phyloP scores from a whole-genome alignment of 2,329 filamentous ascomycete genomes.

The Chaetomiaceae sp. region DNA sequence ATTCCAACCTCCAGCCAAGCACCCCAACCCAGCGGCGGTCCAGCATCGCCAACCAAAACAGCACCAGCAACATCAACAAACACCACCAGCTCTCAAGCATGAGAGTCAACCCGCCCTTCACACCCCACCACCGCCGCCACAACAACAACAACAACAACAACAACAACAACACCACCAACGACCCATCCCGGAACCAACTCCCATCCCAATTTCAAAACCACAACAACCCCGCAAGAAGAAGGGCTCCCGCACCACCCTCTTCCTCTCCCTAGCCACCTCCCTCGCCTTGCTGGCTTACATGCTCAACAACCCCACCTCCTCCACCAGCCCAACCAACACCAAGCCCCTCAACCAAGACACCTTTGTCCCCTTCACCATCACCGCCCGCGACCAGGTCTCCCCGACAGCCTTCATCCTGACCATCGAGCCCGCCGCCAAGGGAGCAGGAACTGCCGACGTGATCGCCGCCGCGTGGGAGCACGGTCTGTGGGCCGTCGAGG shows the following conservation, averaged over 20 bases:
- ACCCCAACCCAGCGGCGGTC: background rate
- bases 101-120: background rate
- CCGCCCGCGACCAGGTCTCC: conserved; percentile 57
- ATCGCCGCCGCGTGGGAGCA: conserved; percentile 47
- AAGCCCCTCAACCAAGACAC: conserved; percentile 49
- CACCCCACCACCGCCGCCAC: background rate
- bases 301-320: background rate
- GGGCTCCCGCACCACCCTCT: background rate
- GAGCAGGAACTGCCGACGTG: background rate
- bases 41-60: background rate
- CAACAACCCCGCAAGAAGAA: too few relatives aligned
- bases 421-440: conserved; percentile 40
- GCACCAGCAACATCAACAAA: background rate
- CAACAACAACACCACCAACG: background rate
- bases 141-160: background rate
- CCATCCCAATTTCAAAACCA: too few relatives aligned
- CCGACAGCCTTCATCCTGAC: conserved; percentile 66
- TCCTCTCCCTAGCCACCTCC: background rate
- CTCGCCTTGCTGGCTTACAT: too few relatives aligned
- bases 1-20: background rate
- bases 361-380: conserved; percentile 64
- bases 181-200: background rate
- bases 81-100: background rate
- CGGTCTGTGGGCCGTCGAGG: conserved; percentile 81
- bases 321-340: background rate